Evolutionary conservation across 805 yeast species (phyloP), one percentile per base, ranked within the genome.

Genomic region (Yamadazyma insecticola): DNA sequence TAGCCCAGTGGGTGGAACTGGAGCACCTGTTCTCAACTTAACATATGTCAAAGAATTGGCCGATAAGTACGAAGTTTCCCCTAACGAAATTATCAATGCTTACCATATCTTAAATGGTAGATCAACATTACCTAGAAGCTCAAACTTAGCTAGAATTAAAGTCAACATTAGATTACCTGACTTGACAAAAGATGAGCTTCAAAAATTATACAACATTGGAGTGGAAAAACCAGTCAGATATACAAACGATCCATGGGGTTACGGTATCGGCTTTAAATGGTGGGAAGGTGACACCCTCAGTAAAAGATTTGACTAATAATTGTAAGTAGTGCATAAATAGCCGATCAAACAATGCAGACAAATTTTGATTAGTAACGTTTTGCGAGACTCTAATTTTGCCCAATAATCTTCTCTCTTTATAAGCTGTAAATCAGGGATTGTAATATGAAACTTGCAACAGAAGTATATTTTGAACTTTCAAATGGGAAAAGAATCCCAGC

Each of bases 61-160:
- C 12, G 49, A 68, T 35, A 76, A 77, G 54, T 70, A 82, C 46
- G 48, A 54, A 15, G 74, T 65, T 8, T 50, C 70, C 3, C 65
- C 74, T 0, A 78, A 74, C 33, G 81, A 75, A 41, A 67, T 86
- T 8, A 61, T 76, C 12, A 64, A 71, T 27, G 79, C 84, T 14
- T 83, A 81, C 56, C 48, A 79, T 47, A 69, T 81, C 15, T 61
- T 71, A 38, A 66, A 74, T 24, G 88, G 84, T 2, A 67, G 81
- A 33, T 63, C 68, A 7, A 77, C 72, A 2, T 56, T 84, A 28
- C 87, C 92, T 26, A 75, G 89, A 59, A 79, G 95, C 1, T 66
- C 77, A 11, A 84, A 81, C 30, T 63, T 72, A n/a, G 70, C 68
- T 15, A 74, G 95, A 51, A 72, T 85, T 30, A 61, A 54, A 37